These are phyloP conservation scores for Suillus ampliporus DNA, from an alignment of 768 basidiomycete species.

Conservation along the genomic window DNA sequence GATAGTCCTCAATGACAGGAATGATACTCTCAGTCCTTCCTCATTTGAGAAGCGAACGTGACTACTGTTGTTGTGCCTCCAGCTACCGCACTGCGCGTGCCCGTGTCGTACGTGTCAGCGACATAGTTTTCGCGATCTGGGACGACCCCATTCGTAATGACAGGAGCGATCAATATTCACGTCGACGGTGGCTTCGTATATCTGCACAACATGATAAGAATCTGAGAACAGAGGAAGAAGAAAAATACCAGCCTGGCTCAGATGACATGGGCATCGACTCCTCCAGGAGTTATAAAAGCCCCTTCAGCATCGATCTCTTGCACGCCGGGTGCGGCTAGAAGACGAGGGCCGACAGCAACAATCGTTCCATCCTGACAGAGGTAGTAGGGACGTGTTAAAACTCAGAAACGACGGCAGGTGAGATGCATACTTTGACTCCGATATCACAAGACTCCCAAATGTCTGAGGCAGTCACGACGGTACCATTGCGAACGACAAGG, in stretches of 20 bases:
- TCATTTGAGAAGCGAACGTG: constrained; percentile 41
- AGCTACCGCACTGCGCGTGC: constrained; percentile 34
- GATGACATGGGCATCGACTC: constrained; percentile 44
- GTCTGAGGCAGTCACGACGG: constrained; percentile 24
- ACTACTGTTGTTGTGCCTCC: constrained; percentile 44
- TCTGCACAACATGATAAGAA: neutral
- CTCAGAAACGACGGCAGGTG: no score
- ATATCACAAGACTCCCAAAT: constrained; percentile 31
- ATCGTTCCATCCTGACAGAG: constrained; percentile 34
- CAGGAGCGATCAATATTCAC: constrained; percentile 8
- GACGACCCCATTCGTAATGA: constrained; percentile 11
- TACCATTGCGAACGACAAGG: constrained; percentile 20
- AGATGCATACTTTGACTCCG: constrained; percentile 29
- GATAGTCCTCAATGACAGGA: constrained; percentile 38
- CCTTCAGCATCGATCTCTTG: constrained; percentile 42
- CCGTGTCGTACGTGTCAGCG: constrained; percentile 40
- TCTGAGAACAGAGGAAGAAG: neutral
- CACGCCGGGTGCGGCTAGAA: constrained; percentile 21
- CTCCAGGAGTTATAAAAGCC: constrained; percentile 41
- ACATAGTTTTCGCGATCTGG: constrained; percentile 18
- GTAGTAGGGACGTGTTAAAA: neutral
- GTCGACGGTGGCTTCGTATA: constrained; percentile 13
- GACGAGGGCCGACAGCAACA: constrained; percentile 26
- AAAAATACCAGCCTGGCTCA: constrained; percentile 29
- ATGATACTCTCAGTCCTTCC: constrained; percentile 24